Base-by-base conservation (phyloP, 176 grass and related monocot species). In the Puccinellia tenuiflora region DNA sequence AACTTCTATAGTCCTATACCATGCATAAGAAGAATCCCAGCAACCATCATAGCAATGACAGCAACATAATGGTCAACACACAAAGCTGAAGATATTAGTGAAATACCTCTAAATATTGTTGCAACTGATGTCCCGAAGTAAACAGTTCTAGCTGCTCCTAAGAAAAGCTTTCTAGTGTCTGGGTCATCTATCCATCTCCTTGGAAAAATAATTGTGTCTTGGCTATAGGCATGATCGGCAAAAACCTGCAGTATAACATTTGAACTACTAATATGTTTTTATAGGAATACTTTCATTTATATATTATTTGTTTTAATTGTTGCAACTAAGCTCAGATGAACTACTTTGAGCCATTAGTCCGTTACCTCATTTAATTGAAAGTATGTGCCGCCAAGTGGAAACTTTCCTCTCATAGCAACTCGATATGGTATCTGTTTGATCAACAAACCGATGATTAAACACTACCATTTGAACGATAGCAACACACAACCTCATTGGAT, bases 321-420 rank as follows among this genome's bases (percentile, higher is more conserved):
- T 53, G 39, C 16, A 48, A 63, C 4, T 17, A 79, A 46, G 22
- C 29, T 45, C n/a, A 61, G 59, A 31, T 60, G 14, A 45, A 63
- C 3, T 59, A n/a, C n/a, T n/a, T n/a, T n/a, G n/a, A n/a, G n/a
- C n/a, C n/a, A n/a, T n/a, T n/a, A n/a, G n/a, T n/a, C n/a, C n/a
- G n/a, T n/a, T 82, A 91, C 91, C 91, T 93, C 91, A 25, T 93
- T 93, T n/a, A 90, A 85, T 93, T 93, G 91, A 37, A 93, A 93
- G 81, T 93, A 93, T 33, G 91, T 93, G 2, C 91, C 91, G n/a
- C 88, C 90, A 30, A 93, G 91, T 67, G 91, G 91, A 78, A 93
- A 93, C 83, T 77, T 90, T 86, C 91, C 88, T 88, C 85, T 88
- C 91, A 88, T 93, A 77, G 91, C 91, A 65, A 85, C 90, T 60